phyloP scores from a whole-genome alignment of 192 early-diverging fungal species.

The Entophlyctis helioformis region DNA sequence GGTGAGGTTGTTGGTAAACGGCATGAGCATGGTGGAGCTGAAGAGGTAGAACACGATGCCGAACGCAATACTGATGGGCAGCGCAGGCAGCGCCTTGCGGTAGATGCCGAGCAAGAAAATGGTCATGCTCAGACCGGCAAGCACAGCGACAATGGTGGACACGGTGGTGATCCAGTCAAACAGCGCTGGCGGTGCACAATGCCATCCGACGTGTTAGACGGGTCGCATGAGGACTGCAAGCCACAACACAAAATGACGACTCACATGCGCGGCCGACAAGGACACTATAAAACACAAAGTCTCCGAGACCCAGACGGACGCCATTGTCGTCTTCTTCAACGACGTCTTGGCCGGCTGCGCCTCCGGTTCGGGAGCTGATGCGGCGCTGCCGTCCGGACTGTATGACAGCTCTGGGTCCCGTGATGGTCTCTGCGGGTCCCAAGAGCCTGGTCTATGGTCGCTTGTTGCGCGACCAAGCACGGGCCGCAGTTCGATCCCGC shows the following conservation, averaged over 20 bases:
- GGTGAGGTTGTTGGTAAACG: conserved; percentile 16
- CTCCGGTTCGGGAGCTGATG: neutral
- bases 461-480: too few species aligned
- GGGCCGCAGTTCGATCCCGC: too few species aligned
- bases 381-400: neutral
- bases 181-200: conserved; percentile 40
- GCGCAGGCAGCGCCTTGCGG: conserved; percentile 70
- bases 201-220: too few species aligned
- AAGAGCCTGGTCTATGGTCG: too few species aligned
- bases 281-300: conserved; percentile 87
- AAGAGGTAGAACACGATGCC: conserved; percentile 75
- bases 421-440: too few species aligned
- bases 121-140: conserved; percentile 78
- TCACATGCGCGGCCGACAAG: conserved; percentile 63
- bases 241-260: too few species aligned
- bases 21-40: conserved; percentile 22
- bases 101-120: conserved; percentile 76
- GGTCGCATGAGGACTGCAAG: too few species aligned
- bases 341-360: neutral
- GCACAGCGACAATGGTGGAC: conserved; percentile 59
- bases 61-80: conserved; percentile 79
- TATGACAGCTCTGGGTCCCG: neutral
- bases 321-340: conserved; percentile 44
- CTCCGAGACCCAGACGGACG: conserved; percentile 76
- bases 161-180: conserved; percentile 76